Conservation (phyloP, 345 rosid species). For the Kandelia obovata region DNA sequence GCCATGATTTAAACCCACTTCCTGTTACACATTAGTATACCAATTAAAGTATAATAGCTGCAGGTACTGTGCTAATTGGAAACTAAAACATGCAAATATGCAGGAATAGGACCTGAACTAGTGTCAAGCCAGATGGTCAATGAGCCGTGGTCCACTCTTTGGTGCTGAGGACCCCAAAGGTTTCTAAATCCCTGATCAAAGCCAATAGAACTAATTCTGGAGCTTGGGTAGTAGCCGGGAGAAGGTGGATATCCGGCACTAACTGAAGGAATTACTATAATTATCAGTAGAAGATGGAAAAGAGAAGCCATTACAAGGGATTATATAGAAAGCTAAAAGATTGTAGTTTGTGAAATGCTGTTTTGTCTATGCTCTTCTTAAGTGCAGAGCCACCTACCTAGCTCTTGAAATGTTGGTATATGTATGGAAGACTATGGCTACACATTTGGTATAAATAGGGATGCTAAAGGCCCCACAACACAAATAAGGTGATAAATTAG, state of each 20-base stretch:
- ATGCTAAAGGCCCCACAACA: slow-evolving; percentile 22
- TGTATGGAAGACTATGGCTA: slow-evolving; percentile 21
- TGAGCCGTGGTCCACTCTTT: slow-evolving; percentile 50
- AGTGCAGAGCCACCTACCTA: background rate
- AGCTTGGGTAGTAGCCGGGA: slow-evolving; percentile 79
- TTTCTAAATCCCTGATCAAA: slow-evolving; percentile 56
- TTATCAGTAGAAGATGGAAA: slow-evolving; percentile 21
- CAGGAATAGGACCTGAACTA: slow-evolving; percentile 42
- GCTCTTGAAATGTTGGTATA: slow-evolving; percentile 5
- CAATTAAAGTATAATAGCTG: background rate
- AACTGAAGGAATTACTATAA: slow-evolving; percentile 21
- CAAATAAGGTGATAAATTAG: slow-evolving; percentile 36
- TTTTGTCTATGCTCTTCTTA: background rate
- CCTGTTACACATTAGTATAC: slow-evolving; percentile 40
- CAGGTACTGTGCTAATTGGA: background rate
- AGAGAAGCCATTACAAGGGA: slow-evolving; percentile 39
- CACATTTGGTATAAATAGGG: slow-evolving; percentile 41
- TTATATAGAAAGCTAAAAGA: background rate
- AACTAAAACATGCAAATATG: background rate
- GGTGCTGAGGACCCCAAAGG: slow-evolving; percentile 89
- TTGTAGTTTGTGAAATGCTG: background rate
- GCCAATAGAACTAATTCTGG: slow-evolving; percentile 37
- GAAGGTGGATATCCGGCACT: slow-evolving; percentile 61
- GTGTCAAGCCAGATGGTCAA: slow-evolving; percentile 74
- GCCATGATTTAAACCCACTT: slow-evolving; percentile 84